These are phyloP conservation scores for Cutaneotrichosporon sp. DNA, from an alignment of 1,284 basidiomycete genomes.

Conservation along the genomic window DNA sequence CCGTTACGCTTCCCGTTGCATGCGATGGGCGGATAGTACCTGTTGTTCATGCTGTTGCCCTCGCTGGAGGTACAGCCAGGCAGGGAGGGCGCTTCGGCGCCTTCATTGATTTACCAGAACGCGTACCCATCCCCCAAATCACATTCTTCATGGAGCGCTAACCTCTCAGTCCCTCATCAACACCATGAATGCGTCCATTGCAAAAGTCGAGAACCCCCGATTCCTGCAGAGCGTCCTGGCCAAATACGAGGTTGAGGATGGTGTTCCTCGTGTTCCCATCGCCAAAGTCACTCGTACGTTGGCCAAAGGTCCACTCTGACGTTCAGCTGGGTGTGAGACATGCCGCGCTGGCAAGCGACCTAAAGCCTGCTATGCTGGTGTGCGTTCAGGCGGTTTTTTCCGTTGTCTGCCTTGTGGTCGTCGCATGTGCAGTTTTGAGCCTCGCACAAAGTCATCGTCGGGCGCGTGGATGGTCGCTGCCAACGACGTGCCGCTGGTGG, in stretches of 20 bases:
- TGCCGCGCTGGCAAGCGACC: not conserved
- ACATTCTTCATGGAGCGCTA: no score
- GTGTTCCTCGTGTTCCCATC: not conserved
- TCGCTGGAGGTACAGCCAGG: no score
- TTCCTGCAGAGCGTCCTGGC: not conserved
- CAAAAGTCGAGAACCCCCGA: slow-evolving; percentile 1
- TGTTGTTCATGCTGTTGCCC: no score
- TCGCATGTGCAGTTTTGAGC: slow-evolving; percentile 1
- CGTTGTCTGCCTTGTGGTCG: slow-evolving; percentile 1
- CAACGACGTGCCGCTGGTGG: slow-evolving; percentile 2
- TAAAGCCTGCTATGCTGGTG: not conserved
- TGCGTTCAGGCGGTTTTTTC: not conserved
- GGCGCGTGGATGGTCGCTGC: slow-evolving; percentile 2
- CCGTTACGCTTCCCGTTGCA: no score
- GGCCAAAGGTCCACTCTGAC: not conserved
- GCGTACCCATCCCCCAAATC: no score
- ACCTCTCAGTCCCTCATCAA: not conserved
- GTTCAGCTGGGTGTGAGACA: not conserved
- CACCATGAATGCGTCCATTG: not conserved
- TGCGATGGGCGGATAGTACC: no score
- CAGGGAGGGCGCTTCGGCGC: no score
- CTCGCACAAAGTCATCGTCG: not conserved
- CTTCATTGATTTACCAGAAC: no score
- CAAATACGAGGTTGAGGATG: not conserved
- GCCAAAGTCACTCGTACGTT: not conserved